phyloP scores from a whole-genome alignment of 306 rosid genomes.

The Medicago lupulina region DNA sequence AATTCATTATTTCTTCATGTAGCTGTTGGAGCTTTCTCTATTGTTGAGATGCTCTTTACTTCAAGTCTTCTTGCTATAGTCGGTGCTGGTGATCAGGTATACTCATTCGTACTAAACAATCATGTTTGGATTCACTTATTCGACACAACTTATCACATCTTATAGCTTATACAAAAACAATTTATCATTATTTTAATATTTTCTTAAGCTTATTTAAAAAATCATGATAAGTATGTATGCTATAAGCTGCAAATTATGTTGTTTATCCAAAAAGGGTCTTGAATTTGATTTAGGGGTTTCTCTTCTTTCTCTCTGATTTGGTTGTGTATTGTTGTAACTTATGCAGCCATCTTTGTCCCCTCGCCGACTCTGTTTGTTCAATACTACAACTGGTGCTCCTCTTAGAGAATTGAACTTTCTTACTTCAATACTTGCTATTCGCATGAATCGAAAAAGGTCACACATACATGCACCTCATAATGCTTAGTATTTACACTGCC shows the following conservation, averaged over 20 bases:
- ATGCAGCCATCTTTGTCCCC: slow-evolving; percentile 91
- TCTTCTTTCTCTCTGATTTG: not conserved
- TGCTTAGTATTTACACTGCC: not conserved
- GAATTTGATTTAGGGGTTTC: not conserved
- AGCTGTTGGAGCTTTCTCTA: slow-evolving; percentile 79
- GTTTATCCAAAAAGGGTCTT: no score
- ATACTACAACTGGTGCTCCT: slow-evolving; percentile 71
- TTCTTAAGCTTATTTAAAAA: no score
- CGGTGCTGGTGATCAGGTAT: slow-evolving; percentile 96
- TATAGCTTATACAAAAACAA: no score
- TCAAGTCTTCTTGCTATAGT: slow-evolving; percentile 96
- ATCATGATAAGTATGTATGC: no score
- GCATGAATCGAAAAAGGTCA: slow-evolving; percentile 86
- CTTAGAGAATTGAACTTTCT: slow-evolving; percentile 86
- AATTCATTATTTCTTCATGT: not conserved
- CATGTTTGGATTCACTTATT: no score
- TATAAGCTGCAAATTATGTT: no score
- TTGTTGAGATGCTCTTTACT: slow-evolving; percentile 89
- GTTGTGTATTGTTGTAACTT: slow-evolving; percentile 36
- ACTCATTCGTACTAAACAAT: not conserved
- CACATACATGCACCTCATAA: not conserved
- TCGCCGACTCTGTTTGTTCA: slow-evolving; percentile 92
- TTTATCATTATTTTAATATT: no score
- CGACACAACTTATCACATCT: no score
- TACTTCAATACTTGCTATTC: slow-evolving; percentile 89